Base-by-base conservation (phyloP, 441 rosid genomes). In the Biscutella laevigata region DNA sequence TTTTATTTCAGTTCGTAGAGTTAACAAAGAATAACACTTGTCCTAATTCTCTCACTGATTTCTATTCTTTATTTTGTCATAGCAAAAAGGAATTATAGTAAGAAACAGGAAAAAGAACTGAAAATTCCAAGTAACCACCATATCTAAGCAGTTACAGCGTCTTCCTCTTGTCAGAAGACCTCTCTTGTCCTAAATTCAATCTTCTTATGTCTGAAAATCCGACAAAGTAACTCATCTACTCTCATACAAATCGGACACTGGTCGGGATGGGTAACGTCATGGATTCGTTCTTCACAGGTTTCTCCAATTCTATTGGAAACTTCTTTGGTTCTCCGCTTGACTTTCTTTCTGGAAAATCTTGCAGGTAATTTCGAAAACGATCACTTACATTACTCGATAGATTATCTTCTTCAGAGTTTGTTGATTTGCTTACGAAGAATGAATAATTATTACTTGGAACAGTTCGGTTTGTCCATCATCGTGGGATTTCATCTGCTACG, bases 291-390 rank as follows among this genome's bases (percentile, higher is more conserved):
- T 57, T 70, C 55, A 67, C 78, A 2, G 81, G 77, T 17, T 66
- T 70, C 32, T 17, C 46, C 7, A 10, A 64, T 32, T 71, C 64
- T 16, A 44, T 73, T 1, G 72, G 69, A 9, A 47, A 72, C 42
- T 67, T 79, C 44, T 72, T 79, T 50, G 71, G 69, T 40, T 59
- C 73, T 38, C 77, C 85, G 4, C 70, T 75, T 12, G 72, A 70
- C 22, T 77, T 82, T 47, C 69, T 79, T 2, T 34, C 81, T 2
- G 83, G 81, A 11, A 79, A 82, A 49, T 75, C 85, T 33, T 82
- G 85, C 74, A 73, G 81, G 85, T 79, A 57, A 24, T 1, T 7
- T 15, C 22, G n/a, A 28, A 42, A 59, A 39, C 46, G 25, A 39
- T 54, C 61, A 10, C n/a, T 25, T 32, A 7, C n/a, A 15, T 19